Percentiles rank a stretch among this genome's conserved stretches.
Conservation (phyloP, 75 land plant genomes). For the Adiantum capillusveneris region DNA sequence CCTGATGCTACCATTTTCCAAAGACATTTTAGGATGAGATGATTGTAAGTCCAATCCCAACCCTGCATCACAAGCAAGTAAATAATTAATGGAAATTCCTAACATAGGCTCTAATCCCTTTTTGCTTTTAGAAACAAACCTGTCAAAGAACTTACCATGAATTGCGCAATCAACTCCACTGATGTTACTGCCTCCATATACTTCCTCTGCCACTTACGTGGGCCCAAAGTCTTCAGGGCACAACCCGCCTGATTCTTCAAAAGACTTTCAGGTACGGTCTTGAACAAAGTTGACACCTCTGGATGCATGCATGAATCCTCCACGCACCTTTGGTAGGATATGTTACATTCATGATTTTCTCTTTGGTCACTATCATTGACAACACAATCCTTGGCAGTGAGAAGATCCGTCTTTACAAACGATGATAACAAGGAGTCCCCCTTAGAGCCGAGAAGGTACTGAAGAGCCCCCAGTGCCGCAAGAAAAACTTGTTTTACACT, state of each 20-base stretch:
- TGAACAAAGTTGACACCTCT: too few species aligned
- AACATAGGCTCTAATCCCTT: neutral
- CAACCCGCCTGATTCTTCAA: too few species aligned
- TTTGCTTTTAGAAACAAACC: neutral
- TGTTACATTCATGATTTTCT: too few species aligned
- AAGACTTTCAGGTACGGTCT: too few species aligned
- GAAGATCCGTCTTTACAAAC: neutral
- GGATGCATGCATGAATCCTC: too few species aligned
- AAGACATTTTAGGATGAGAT: constrained; percentile 10
- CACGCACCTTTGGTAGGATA: too few species aligned
- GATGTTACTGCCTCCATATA: neutral
- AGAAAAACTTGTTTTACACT: neutral
- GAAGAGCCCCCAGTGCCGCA: neutral
- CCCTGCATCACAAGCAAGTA: constrained; percentile 10
- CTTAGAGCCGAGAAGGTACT: neutral
- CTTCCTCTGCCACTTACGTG: constrained; percentile 9
- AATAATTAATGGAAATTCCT: neutral
- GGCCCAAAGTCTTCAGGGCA: too few species aligned
- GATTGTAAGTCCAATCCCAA: constrained; percentile 24
- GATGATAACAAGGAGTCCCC: neutral
- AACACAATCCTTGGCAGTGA: neutral
- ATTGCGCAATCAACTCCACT: constrained; percentile 13
- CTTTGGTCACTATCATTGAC: too few species aligned
- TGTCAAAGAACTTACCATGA: constrained; percentile 7
- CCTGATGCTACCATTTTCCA: constrained; percentile 17